phyloP scores from a whole-genome alignment of 306 rosid species.

The Rosa rugosa region DNA sequence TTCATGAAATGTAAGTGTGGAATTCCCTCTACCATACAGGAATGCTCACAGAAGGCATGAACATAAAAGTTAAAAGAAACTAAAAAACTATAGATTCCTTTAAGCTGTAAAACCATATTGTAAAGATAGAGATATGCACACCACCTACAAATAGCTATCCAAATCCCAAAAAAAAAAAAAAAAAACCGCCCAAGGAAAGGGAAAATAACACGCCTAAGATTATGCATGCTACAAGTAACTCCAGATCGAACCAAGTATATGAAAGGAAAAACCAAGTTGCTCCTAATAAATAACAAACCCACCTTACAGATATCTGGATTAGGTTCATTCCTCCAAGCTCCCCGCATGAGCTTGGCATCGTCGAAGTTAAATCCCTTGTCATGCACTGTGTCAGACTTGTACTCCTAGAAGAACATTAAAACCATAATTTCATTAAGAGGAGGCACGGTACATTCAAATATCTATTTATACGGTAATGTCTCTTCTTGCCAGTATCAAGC shows the following conservation, averaged over 20 bases:
- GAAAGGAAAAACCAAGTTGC: constrained; percentile 6
- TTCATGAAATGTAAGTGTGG: background rate
- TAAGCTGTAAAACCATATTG: background rate
- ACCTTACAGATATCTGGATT: constrained; percentile 90
- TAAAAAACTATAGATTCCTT: background rate
- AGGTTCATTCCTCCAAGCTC: constrained; percentile 98
- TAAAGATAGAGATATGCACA: background rate
- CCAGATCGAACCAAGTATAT: constrained; percentile 13
- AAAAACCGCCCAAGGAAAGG: background rate
- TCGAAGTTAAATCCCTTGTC: constrained; percentile 93
- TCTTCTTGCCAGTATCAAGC: background rate
- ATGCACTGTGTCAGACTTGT: constrained; percentile 48
- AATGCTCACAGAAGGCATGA: background rate
- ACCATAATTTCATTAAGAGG: constrained; percentile 14
- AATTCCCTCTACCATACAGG: background rate
- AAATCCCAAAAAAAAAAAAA: background rate
- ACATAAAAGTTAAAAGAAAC: background rate
- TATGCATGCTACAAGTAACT: background rate
- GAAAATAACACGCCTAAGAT: background rate
- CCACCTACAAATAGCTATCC: background rate
- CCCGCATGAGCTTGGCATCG: constrained; percentile 83
- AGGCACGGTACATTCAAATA: background rate
- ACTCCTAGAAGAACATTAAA: constrained; percentile 45
- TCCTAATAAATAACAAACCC: constrained; percentile 26
- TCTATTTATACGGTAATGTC: background rate